Evolutionary conservation across 257 asterid species (phyloP).

Genomic region (Penstemon newberryi): DNA sequence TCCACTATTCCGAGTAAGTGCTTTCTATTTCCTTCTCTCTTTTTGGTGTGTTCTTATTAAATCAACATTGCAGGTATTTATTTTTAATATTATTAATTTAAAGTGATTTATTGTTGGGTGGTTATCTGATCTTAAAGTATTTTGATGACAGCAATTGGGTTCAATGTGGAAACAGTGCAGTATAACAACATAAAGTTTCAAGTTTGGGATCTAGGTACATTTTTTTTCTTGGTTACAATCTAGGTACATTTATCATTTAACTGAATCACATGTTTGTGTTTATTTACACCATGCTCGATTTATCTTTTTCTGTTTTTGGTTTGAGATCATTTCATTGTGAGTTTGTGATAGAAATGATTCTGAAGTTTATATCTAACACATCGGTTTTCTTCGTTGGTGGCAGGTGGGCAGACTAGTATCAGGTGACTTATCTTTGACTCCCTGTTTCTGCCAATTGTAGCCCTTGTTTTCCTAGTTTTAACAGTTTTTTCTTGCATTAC

Average conservation of each 20-base stretch:
- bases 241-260: slow-evolving; percentile 18
- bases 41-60: not conserved
- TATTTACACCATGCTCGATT: not conserved
- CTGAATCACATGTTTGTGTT: not conserved
- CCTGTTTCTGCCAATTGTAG: slow-evolving; percentile 30
- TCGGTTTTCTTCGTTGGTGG: slow-evolving; percentile 29
- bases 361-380: slow-evolving; percentile 25
- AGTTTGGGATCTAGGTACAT: slow-evolving; percentile 92
- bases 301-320: not conserved
- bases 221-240: too few species aligned
- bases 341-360: slow-evolving; percentile 13
- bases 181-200: slow-evolving; percentile 87
- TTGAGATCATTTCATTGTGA: not conserved
- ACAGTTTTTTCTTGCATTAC: not conserved
- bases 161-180: slow-evolving; percentile 94
- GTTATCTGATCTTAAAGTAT: not conserved
- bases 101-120: too few species aligned
- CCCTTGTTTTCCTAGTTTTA: slow-evolving; percentile 12
- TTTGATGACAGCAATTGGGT: slow-evolving; percentile 78
- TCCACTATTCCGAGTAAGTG: slow-evolving; percentile 89
- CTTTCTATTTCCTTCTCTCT: slow-evolving; percentile 6
- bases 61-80: not conserved
- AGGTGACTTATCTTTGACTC: slow-evolving; percentile 47
- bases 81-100: not conserved
- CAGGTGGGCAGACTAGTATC: slow-evolving; percentile 99